Evolutionary conservation across 768 basidiomycete genomes (phyloP).

Genomic region (Boletellus ananas): DNA sequence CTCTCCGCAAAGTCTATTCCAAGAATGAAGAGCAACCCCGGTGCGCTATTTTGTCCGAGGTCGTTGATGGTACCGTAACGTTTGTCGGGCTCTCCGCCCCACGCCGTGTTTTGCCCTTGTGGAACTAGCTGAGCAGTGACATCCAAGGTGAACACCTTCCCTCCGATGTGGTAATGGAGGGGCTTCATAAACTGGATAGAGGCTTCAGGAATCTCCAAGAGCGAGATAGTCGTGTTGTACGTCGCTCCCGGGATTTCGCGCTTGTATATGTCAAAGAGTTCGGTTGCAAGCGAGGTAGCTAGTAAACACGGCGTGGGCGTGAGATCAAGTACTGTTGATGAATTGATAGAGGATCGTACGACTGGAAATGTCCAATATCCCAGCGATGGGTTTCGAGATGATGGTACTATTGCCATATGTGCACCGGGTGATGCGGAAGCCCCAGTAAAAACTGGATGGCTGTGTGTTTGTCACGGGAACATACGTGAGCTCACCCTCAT

Average conservation of each 20-base stretch:
- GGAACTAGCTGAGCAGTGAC: background rate
- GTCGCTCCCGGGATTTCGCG: conserved; percentile 12
- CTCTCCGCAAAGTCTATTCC: background rate
- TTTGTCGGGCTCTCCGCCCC: background rate
- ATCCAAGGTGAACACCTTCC: background rate
- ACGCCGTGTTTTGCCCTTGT: background rate
- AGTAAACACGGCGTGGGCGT: background rate
- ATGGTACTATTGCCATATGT: background rate
- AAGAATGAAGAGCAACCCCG: background rate
- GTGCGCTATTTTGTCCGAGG: no score
- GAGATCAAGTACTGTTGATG: no score
- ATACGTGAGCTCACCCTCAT: background rate
- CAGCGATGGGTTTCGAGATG: background rate
- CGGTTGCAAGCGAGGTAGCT: conserved; percentile 5
- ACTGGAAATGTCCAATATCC: background rate
- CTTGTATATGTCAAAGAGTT: conserved; percentile 10
- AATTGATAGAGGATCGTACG: background rate
- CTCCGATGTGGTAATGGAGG: conserved; percentile 1
- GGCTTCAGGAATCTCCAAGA: conserved; percentile 11
- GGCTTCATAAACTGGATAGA: conserved; percentile 8
- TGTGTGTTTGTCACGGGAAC: background rate
- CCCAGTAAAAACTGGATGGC: background rate
- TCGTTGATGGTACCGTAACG: background rate
- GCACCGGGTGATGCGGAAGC: background rate
- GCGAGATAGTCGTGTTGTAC: background rate